Conservation (phyloP, 257 asterid species). For the Catharanthus roseus region DNA sequence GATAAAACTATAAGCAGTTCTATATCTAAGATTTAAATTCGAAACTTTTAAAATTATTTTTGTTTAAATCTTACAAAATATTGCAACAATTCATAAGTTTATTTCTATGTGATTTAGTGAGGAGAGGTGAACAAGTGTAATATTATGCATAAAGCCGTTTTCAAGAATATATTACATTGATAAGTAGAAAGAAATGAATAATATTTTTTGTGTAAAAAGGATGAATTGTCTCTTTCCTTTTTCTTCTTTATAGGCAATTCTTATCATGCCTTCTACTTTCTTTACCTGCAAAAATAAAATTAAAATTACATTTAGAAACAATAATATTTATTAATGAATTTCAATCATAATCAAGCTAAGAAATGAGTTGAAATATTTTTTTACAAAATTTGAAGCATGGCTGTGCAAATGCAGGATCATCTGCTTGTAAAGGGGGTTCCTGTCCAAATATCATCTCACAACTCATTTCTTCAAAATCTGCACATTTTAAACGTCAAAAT, state of each 20-base stretch:
- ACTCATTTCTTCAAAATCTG: slow-evolving; percentile 97
- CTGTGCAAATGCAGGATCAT: slow-evolving; percentile 66
- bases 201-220: background rate
- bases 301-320: slow-evolving; percentile 6
- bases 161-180: background rate
- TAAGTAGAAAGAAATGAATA: slow-evolving; percentile 1
- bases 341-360: background rate
- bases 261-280: slow-evolving; percentile 33
- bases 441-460: slow-evolving; percentile 89
- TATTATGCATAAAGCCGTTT: background rate
- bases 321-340: background rate
- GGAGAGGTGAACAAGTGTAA: background rate
- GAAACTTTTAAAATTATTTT: too few species aligned
- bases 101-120: background rate
- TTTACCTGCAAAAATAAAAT: slow-evolving; percentile 48
- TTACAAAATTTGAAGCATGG: slow-evolving; percentile 85
- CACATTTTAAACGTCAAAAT: slow-evolving; percentile 5
- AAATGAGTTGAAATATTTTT: too few species aligned
- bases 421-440: slow-evolving; percentile 56
- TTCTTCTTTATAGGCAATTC: slow-evolving; percentile 32
- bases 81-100: background rate
- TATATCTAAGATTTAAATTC: too few species aligned
- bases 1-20: too few species aligned
- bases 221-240: too few species aligned
- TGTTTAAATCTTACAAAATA: background rate